Evolutionary conservation across 306 rosid species (phyloP).

Genomic region (Malus orientalis): DNA sequence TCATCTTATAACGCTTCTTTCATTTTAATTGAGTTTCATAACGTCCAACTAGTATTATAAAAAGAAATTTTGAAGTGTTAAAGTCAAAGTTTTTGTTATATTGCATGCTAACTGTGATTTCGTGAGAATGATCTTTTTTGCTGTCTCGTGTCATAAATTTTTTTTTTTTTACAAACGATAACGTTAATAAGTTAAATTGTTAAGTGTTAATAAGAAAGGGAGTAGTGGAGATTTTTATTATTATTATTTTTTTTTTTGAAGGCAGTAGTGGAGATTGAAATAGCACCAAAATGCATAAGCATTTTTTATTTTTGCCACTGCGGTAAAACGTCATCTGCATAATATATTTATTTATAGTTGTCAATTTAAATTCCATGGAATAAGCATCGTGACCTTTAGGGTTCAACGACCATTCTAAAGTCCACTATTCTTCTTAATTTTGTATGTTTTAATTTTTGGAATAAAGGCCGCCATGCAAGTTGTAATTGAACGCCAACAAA

Average conservation of each 20-base stretch:
- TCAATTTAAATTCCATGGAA: not conserved
- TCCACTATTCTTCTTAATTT: not conserved
- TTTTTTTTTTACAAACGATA: not conserved
- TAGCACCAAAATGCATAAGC: too few species aligned
- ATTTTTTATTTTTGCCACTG: too few species aligned
- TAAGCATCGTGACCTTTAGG: not conserved
- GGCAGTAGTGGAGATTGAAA: too few species aligned
- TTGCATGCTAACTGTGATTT: not conserved
- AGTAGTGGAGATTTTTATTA: too few species aligned
- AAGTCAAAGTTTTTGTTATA: not conserved
- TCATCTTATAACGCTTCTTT: too few species aligned
- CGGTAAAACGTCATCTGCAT: too few species aligned
- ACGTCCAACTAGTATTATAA: not conserved
- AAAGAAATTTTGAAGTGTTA: not conserved
- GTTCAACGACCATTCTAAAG: not conserved
- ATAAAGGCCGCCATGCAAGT: not conserved
- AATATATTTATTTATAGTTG: not conserved
- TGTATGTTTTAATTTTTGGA: not conserved
- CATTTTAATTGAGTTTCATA: not conserved
- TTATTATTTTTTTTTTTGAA: too few species aligned
- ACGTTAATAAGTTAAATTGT: too few species aligned
- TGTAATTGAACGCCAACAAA: not conserved
- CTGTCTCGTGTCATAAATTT: not conserved
- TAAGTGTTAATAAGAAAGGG: too few species aligned
- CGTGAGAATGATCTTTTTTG: not conserved